A percentile compares a stretch with the other conserved stretches of the same genome.
These are phyloP conservation scores for Trichoderma sp. DNA, from an alignment of 2,329 filamentous ascomycete species.

Conservation along the genomic window DNA sequence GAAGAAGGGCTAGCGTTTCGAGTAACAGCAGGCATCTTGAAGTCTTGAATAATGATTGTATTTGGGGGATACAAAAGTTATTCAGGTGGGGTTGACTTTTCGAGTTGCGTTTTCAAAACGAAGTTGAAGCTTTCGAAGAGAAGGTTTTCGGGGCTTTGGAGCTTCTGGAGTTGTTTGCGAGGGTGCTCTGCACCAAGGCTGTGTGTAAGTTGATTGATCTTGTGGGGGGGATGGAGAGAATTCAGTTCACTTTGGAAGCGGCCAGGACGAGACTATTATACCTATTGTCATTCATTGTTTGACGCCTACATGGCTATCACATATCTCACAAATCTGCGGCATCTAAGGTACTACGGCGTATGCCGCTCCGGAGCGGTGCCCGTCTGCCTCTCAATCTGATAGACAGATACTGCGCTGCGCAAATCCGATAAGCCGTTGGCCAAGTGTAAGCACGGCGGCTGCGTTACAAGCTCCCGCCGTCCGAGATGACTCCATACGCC, in stretches of 20 bases:
- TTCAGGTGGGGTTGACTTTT: background rate
- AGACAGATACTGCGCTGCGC: background rate
- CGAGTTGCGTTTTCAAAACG: background rate
- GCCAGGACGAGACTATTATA: background rate
- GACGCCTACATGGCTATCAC: background rate
- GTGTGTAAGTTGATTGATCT: background rate
- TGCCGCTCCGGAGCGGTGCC: background rate
- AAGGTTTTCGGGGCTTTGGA: background rate
- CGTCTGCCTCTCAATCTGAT: background rate
- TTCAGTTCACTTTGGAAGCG: background rate
- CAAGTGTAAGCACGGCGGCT: background rate
- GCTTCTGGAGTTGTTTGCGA: background rate
- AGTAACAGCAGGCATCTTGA: background rate
- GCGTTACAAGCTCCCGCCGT: background rate
- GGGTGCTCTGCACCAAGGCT: conserved; percentile 2
- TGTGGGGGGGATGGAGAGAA: background rate
- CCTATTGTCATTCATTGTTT: background rate
- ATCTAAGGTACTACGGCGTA: background rate
- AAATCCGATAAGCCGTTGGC: background rate
- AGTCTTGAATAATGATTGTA: background rate
- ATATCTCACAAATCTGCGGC: background rate
- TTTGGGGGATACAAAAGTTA: background rate
- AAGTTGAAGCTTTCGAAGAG: background rate
- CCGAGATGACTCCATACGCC: background rate
- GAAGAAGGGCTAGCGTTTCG: conserved; percentile 1